Conservation (phyloP, 2,329 filamentous ascomycete genomes). For the Pseudovirgaria hyperparasitica region DNA sequence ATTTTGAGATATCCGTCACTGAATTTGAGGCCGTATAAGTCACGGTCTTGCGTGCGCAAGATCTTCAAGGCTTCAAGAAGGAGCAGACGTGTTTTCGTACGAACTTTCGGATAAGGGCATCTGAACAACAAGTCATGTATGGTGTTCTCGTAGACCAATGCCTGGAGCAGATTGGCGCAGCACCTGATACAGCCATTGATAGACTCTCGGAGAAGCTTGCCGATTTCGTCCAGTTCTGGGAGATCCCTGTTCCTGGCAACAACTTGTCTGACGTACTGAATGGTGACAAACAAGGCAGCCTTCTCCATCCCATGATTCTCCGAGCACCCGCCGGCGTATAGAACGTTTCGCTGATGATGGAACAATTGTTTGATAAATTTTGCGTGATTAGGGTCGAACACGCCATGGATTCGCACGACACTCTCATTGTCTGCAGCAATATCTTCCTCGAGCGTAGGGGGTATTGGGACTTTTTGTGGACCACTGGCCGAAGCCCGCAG, state of each 20-base stretch:
- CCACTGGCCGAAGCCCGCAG: conserved; percentile 29
- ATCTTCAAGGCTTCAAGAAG: conserved; percentile 18
- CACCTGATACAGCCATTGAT: conserved; percentile 40
- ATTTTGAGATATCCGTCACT: conserved; percentile 16
- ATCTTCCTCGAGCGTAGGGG: conserved; percentile 33
- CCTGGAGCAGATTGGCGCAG: conserved; percentile 44
- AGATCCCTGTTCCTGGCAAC: conserved; percentile 58
- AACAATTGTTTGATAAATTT: conserved; percentile 54
- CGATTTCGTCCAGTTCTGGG: conserved; percentile 47
- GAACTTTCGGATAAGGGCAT: conserved; percentile 16
- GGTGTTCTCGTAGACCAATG: too few species aligned
- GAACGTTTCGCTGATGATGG: conserved; percentile 39
- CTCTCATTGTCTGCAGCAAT: conserved; percentile 62
- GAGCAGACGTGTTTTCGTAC: conserved; percentile 15
- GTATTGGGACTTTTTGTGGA: conserved; percentile 35
- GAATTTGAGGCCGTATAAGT: conserved; percentile 13
- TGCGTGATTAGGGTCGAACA: conserved; percentile 62
- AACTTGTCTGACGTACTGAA: conserved; percentile 64
- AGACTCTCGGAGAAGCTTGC: conserved; percentile 38
- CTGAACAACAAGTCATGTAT: conserved; percentile 45
- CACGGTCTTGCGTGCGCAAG: conserved; percentile 19
- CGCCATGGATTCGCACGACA: conserved; percentile 63
- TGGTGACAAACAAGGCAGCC: conserved; percentile 40
- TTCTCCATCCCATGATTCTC: conserved; percentile 33
- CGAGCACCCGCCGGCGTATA: conserved; percentile 35